Percentiles rank a stretch among this genome's conserved stretches.
These are phyloP conservation scores for Cenchrus purpureus DNA, from an alignment of 176 grass and related monocot genomes.

Conservation along the genomic window DNA sequence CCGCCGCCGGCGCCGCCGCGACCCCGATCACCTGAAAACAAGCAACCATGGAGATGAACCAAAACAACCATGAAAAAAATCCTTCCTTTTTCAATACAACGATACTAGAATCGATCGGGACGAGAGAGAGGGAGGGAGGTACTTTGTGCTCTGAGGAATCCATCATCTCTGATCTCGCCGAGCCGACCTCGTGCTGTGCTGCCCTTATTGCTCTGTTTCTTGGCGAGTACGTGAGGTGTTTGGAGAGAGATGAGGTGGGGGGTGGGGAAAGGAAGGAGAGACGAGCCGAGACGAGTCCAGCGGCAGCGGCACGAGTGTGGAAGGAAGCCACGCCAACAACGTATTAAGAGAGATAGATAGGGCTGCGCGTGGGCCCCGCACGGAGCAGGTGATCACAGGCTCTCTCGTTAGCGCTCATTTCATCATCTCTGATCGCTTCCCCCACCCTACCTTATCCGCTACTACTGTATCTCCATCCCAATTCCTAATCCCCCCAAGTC, in stretches of 20 bases:
- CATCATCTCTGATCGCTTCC: not conserved
- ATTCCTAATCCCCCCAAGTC: not conserved
- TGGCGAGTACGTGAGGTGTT: slow-evolving; percentile 33
- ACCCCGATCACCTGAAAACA: slow-evolving; percentile 45
- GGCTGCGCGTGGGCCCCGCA: not conserved
- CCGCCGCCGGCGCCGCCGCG: slow-evolving; percentile 22
- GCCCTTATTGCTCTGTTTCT: slow-evolving; percentile 38
- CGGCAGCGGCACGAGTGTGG: slow-evolving; percentile 20
- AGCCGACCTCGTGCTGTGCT: not conserved
- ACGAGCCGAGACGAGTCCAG: slow-evolving; percentile 8
- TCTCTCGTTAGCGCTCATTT: not conserved
- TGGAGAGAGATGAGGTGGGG: not conserved
- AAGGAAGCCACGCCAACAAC: slow-evolving; percentile 44
- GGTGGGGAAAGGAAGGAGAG: not conserved
- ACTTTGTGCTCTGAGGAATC: slow-evolving; percentile 62
- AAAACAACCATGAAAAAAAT: not conserved
- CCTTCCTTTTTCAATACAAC: not conserved
- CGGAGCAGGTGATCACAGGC: not conserved
- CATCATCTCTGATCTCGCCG: slow-evolving; percentile 49
- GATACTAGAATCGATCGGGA: not conserved
- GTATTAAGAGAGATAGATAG: slow-evolving; percentile 1
- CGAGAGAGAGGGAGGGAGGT: not conserved
- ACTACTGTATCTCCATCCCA: not conserved
- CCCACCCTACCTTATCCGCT: not conserved
- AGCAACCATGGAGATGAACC: not conserved